Evolutionary conservation across 352 stramenopile genomes (phyloP).

Genomic region (Phytophthora macrochlamydospora): DNA sequence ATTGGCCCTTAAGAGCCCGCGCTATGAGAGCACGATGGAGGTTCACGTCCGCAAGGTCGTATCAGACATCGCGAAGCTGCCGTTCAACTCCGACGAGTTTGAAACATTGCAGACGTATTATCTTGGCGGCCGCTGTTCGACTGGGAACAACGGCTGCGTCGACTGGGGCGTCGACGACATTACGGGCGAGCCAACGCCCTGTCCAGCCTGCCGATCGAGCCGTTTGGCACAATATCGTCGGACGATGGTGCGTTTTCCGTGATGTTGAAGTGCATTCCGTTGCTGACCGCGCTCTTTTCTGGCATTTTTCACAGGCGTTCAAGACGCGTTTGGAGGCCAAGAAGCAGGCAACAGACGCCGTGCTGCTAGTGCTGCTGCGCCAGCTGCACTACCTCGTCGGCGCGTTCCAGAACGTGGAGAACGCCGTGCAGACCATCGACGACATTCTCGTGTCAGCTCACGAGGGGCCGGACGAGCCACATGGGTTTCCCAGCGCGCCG

Average conservation of each 20-base stretch:
- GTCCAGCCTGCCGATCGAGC: constrained; percentile 48
- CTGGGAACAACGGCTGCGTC: constrained; percentile 35
- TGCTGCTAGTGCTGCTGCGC: constrained; percentile 60
- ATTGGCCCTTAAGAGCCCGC: constrained; percentile 68
- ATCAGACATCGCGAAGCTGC: constrained; percentile 60
- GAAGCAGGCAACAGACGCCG: constrained; percentile 38
- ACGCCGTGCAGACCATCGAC: constrained; percentile 63
- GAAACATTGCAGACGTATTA: constrained; percentile 67
- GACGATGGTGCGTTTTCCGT: constrained; percentile 49
- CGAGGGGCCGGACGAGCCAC: constrained; percentile 29
- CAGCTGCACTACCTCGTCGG: constrained; percentile 79
- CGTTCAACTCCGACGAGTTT: constrained; percentile 74
- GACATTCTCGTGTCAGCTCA: constrained; percentile 58
- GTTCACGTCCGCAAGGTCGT: constrained; percentile 73
- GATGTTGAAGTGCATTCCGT: neutral
- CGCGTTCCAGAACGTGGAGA: constrained; percentile 75
- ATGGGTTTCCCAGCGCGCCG: constrained; percentile 22
- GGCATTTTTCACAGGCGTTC: constrained; percentile 36
- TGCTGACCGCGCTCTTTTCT: constrained; percentile 10
- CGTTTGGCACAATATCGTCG: constrained; percentile 60
- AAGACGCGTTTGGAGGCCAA: constrained; percentile 51
- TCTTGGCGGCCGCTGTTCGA: constrained; percentile 48
- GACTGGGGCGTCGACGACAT: constrained; percentile 24
- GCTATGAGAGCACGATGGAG: constrained; percentile 78
- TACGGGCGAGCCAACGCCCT: constrained; percentile 35